These are phyloP conservation scores for Ceratobasidium sp. DNA, from an alignment of 1,284 basidiomycete species.

Conservation along the genomic window DNA sequence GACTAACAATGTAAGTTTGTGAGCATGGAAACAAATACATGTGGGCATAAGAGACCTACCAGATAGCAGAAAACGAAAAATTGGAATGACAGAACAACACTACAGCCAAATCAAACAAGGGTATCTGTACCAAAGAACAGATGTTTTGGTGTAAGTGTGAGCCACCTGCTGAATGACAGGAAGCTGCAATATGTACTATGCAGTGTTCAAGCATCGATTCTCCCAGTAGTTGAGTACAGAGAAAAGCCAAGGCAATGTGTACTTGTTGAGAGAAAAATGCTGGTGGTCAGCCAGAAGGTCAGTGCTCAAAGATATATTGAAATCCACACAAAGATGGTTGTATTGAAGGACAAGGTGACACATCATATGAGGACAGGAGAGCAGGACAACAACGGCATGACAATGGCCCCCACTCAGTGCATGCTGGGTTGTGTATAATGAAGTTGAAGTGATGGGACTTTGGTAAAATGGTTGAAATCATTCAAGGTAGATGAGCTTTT, in stretches of 20 bases:
- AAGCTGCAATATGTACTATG: no score
- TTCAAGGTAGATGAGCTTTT: background rate
- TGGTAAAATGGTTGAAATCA: background rate
- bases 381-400: background rate
- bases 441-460: no score
- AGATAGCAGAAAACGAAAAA: no score
- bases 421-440: background rate
- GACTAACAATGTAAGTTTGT: no score
- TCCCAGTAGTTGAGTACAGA: constrained; percentile 2
- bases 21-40: no score
- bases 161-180: no score
- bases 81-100: no score
- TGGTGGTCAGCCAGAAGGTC: background rate
- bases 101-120: no score
- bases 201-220: background rate
- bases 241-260: background rate
- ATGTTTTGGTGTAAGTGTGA: no score
- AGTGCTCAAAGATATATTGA: background rate
- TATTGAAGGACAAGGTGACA: constrained; percentile 1
- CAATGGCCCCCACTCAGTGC: background rate
- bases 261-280: constrained; percentile 5
- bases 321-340: background rate
- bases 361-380: background rate
- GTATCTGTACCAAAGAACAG: no score
- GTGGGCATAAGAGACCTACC: no score